These are phyloP conservation scores for Lactarius hatsudake DNA, from an alignment of 768 basidiomycete genomes.

Conservation along the genomic window DNA sequence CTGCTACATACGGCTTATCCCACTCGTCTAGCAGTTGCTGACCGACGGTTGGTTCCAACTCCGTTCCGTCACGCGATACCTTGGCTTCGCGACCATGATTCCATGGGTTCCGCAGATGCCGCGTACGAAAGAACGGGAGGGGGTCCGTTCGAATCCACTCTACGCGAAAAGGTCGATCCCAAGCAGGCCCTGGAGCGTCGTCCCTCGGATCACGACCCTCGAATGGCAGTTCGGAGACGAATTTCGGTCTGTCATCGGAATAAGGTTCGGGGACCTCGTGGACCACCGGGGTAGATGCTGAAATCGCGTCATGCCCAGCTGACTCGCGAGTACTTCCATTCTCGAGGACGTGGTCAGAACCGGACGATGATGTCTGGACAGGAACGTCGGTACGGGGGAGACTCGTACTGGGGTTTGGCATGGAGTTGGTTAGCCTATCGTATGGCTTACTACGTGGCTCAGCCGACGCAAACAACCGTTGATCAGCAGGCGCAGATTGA, in stretches of 20 bases:
- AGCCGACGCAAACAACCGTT: slow-evolving; percentile 49
- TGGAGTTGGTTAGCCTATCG: slow-evolving; percentile 33
- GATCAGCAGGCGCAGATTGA: slow-evolving; percentile 25
- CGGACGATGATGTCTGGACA: slow-evolving; percentile 34
- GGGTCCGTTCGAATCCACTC: slow-evolving; percentile 75
- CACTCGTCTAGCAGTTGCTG: slow-evolving; percentile 69
- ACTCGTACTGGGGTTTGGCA: slow-evolving; percentile 34
- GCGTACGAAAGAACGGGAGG: slow-evolving; percentile 72
- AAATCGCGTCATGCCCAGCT: slow-evolving; percentile 11
- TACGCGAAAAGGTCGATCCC: slow-evolving; percentile 80
- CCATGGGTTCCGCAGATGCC: slow-evolving; percentile 88
- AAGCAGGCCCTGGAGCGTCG: slow-evolving; percentile 35
- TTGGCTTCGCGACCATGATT: slow-evolving; percentile 82
- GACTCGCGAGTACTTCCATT: slow-evolving; percentile 6
- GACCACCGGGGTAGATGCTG: slow-evolving; percentile 1
- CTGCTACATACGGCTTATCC: slow-evolving; percentile 38
- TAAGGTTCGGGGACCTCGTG: neutral
- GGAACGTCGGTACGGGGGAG: slow-evolving; percentile 2
- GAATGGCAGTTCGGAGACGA: slow-evolving; percentile 25
- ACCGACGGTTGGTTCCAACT: slow-evolving; percentile 79
- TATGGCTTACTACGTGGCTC: slow-evolving; percentile 43
- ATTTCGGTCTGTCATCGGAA: neutral
- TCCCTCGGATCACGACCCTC: slow-evolving; percentile 31
- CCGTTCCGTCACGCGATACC: slow-evolving; percentile 87
- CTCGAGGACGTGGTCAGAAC: slow-evolving; percentile 37